Evolutionary conservation across 139 green algal genomes (phyloP), one percentile per base, ranked within the genome.

Genomic region (Medakamo hakoo): DNA sequence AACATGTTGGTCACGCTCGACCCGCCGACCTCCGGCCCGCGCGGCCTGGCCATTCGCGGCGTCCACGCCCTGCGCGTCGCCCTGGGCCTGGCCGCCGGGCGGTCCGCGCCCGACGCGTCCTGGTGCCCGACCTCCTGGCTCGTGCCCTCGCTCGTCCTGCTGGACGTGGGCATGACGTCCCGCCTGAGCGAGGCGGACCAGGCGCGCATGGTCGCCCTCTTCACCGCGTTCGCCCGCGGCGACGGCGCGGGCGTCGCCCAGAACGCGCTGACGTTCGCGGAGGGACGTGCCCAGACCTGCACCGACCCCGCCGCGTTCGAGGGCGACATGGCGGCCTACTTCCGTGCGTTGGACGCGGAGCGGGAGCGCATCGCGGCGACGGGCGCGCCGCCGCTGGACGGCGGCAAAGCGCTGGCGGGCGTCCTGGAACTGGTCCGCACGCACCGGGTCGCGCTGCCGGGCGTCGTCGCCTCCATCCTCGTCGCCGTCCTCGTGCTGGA

Each of bases 101-200:
- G 58, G 61, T n/a, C 57, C 25, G 16, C 49, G 3, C n/a, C 55
- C 3, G 1, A 9, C 3, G 49, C 60, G 3, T 63, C 49, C 58
- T 63, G 16, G n/a, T 60, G 49, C 61, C 70, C 4, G 55, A 76
- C n/a, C 57, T 56, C 55, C 9, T 86, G 74, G 78, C 72, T 80
- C 62, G 76, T 80, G 63, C 82, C 84, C 3, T 67, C 67, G 27
- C 80, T 95, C 22, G 81, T 95, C 60, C 70, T 95, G 69, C 80
- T 95, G 49, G 85, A 94, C 60, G 86, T 88, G n/a, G 88, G 88
- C 63, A 95, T 95, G 88, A 82, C 84, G 22, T 92, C 80, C 1
- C 78, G 86, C 70, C 71, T 96, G 57, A 77, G 65, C 24, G 62
- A 79, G 9, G 30, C 57, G 18, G 83, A 95, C 71, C 76, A 83